These are phyloP conservation scores for Petunia secreta DNA, from an alignment of 257 asterid genomes.

Conservation along the genomic window DNA sequence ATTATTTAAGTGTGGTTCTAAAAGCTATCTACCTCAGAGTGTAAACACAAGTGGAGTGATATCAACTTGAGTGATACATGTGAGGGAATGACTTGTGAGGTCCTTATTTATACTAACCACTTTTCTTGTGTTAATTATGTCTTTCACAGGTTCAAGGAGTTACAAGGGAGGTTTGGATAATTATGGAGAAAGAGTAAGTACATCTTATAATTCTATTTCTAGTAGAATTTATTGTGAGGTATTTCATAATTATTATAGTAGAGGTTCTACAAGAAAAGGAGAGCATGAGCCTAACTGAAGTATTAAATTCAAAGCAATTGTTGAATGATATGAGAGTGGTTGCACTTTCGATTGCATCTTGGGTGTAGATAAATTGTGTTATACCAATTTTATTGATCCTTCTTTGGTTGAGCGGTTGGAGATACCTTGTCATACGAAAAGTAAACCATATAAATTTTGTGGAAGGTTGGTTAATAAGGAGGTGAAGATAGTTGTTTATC, in stretches of 20 bases:
- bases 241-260: no score
- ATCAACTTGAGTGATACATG: no score
- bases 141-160: not conserved
- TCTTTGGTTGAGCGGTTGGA: not conserved
- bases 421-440: not conserved
- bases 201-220: not conserved
- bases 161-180: no score
- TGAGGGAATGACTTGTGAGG: no score
- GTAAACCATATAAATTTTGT: not conserved
- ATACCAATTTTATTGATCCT: no score
- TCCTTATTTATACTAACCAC: not conserved
- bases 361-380: not conserved
- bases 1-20: no score
- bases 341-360: not conserved
- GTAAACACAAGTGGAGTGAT: no score
- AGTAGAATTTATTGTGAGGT: not conserved
- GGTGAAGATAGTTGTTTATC: not conserved
- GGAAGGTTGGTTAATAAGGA: not conserved
- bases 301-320: not conserved
- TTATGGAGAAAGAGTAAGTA: not conserved
- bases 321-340: not conserved
- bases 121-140: not conserved
- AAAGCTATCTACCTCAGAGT: no score
- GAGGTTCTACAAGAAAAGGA: not conserved
- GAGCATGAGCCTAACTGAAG: no score